phyloP scores from a whole-genome alignment of 805 yeast genomes.

The Metschnikowia arizonensis region DNA sequence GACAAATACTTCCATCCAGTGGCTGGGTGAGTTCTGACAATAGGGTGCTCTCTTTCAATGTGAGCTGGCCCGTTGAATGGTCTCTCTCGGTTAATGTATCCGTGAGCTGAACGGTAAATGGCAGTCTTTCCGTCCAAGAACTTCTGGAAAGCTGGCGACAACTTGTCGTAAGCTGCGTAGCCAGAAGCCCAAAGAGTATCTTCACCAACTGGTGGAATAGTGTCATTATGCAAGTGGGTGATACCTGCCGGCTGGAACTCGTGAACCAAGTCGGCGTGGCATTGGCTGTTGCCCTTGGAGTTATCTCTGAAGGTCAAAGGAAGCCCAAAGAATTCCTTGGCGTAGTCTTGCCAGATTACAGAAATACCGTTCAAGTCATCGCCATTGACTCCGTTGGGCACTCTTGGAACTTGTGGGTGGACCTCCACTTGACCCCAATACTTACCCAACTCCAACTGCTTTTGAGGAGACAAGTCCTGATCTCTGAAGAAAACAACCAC shows the following conservation, averaged over 20 bases:
- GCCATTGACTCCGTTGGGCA: constrained; percentile 17
- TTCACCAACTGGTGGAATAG: constrained; percentile 50
- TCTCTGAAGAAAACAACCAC: constrained; percentile 29
- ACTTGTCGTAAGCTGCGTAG: constrained; percentile 54
- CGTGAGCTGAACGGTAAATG: constrained; percentile 38
- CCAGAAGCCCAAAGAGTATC: constrained; percentile 57
- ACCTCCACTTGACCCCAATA: constrained; percentile 31
- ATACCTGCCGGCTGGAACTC: constrained; percentile 55
- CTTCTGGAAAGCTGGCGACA: constrained; percentile 47
- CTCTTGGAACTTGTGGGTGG: constrained; percentile 18
- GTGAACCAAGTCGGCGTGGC: constrained; percentile 53
- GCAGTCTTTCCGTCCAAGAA: constrained; percentile 53
- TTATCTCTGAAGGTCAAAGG: constrained; percentile 28
- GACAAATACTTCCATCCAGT: constrained; percentile 32
- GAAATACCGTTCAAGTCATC: constrained; percentile 23
- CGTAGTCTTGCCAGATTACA: constrained; percentile 31
- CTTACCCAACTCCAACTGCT: constrained; percentile 29
- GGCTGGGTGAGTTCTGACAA: constrained; percentile 31
- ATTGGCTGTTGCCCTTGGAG: constrained; percentile 19
- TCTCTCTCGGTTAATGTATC: constrained; percentile 32
- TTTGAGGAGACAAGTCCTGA: constrained; percentile 30
- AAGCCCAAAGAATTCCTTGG: constrained; percentile 20
- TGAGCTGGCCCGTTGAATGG: constrained; percentile 30
- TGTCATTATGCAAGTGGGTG: constrained; percentile 51
- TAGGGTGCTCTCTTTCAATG: constrained; percentile 30